phyloP scores from a whole-genome alignment of 768 basidiomycete genomes.

The Boletus subcaerulescens region DNA sequence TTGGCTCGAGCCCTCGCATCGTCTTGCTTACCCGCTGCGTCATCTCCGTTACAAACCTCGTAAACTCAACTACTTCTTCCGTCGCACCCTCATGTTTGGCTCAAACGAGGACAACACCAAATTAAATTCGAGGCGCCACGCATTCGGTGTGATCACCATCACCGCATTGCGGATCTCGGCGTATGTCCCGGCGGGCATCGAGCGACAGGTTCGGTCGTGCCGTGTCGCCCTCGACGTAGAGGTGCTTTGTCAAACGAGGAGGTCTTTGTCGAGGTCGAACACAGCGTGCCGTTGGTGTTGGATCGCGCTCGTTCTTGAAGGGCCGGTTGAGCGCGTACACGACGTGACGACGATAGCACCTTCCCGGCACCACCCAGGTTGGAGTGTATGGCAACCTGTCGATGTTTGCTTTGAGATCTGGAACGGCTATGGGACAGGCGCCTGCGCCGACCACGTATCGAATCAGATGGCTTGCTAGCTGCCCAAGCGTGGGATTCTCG shows the following conservation, averaged over 20 bases:
- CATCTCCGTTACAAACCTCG: not conserved
- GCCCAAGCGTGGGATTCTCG: constrained; percentile 37
- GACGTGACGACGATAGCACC: constrained; percentile 13
- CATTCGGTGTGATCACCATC: constrained; percentile 42
- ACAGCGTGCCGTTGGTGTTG: constrained; percentile 16
- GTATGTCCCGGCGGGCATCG: constrained; percentile 8
- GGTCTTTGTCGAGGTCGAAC: constrained; percentile 23
- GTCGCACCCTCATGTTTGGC: not conserved
- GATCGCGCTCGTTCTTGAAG: constrained; percentile 6
- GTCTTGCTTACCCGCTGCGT: not conserved
- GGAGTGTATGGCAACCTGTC: constrained; percentile 38
- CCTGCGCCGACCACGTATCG: not conserved
- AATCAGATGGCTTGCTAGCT: constrained; percentile 30
- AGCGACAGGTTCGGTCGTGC: constrained; percentile 23
- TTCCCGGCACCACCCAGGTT: not conserved
- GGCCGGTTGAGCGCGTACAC: constrained; percentile 33
- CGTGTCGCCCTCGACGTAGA: constrained; percentile 30
- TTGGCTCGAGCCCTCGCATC: not conserved
- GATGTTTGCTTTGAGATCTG: constrained; percentile 20
- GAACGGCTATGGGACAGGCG: not conserved
- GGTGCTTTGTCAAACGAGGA: constrained; percentile 26
- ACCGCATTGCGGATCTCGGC: constrained; percentile 28
- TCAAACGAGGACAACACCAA: constrained; percentile 45
- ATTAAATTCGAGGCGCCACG: constrained; percentile 53
- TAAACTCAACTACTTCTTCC: not conserved